phyloP scores from a whole-genome alignment of 176 grass and related monocot species.

The Hyparrhenia diplandra region DNA sequence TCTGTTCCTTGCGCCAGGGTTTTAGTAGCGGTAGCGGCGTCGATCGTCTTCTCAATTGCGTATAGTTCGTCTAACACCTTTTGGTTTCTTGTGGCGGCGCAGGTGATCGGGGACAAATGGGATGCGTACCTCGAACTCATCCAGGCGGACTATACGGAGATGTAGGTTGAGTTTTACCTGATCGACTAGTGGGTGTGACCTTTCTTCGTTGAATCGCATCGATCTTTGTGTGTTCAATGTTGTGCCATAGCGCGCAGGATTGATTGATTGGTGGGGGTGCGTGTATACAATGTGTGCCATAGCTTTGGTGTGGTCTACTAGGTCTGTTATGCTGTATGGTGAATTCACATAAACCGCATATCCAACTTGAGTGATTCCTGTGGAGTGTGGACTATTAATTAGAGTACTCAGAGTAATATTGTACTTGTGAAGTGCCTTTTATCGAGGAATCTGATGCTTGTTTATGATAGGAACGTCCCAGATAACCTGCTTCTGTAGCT shows the following conservation, averaged over 20 bases:
- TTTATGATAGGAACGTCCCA: not conserved
- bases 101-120: slow-evolving; percentile 86
- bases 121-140: slow-evolving; percentile 67
- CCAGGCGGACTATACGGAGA: slow-evolving; percentile 59
- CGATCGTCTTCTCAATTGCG: not conserved
- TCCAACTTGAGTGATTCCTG: not conserved
- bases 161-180: slow-evolving; percentile 16
- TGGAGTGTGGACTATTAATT: not conserved
- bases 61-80: not conserved
- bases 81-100: not conserved
- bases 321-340: not conserved
- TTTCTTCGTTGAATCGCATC: not conserved
- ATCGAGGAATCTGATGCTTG: not conserved
- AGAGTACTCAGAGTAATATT: too few species aligned
- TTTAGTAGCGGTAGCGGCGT: too few species aligned
- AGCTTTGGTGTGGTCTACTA: not conserved
- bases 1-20: not conserved
- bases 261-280: not conserved
- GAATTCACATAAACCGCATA: not conserved
- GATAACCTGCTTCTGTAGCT: not conserved
- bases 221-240: too few species aligned
- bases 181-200: too few species aligned
- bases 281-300: not conserved
- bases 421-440: not conserved
- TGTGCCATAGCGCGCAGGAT: too few species aligned